These are phyloP conservation scores for Triglochin maritima DNA, from an alignment of 106 monocot species.

Conservation along the genomic window DNA sequence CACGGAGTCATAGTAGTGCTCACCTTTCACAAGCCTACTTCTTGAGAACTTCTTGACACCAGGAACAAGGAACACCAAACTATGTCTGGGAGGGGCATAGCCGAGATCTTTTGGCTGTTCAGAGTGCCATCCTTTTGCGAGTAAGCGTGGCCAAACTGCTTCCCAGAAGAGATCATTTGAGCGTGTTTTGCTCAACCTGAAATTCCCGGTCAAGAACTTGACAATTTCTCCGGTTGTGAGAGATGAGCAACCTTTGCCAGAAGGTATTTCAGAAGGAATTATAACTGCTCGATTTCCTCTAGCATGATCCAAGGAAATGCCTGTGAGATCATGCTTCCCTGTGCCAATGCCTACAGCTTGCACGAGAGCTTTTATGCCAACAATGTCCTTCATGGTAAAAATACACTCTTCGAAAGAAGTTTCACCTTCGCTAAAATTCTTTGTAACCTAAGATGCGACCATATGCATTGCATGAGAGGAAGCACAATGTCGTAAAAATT, in stretches of 20 bases:
- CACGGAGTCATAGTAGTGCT: slow-evolving; percentile 92
- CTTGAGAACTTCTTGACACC: slow-evolving; percentile 74
- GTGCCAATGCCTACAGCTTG: slow-evolving; percentile 70
- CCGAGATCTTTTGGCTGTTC: slow-evolving; percentile 56
- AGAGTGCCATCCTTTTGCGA: slow-evolving; percentile 78
- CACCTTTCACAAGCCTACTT: slow-evolving; percentile 68
- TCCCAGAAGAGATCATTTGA: slow-evolving; percentile 99
- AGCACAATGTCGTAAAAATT: not conserved
- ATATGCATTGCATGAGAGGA: not conserved
- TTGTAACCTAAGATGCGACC: slow-evolving; percentile 36
- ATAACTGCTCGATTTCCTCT: slow-evolving; percentile 26
- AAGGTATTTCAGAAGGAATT: slow-evolving; percentile 45
- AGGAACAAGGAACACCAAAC: slow-evolving; percentile 69
- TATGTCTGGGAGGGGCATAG: slow-evolving; percentile 19
- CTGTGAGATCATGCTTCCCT: slow-evolving; percentile 70
- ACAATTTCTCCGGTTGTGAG: slow-evolving; percentile 58
- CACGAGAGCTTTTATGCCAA: slow-evolving; percentile 45
- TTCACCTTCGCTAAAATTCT: slow-evolving; percentile 43
- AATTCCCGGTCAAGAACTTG: slow-evolving; percentile 80
- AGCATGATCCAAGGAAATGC: slow-evolving; percentile 30
- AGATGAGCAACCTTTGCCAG: slow-evolving; percentile 77
- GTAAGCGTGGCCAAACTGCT: slow-evolving; percentile 92
- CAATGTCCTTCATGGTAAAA: slow-evolving; percentile 36
- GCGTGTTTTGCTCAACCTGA: slow-evolving; percentile 75
- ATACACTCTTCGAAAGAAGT: slow-evolving; percentile 62